These are phyloP conservation scores for Tulasnella sp. DNA, from an alignment of 768 basidiomycete species.

Conservation along the genomic window DNA sequence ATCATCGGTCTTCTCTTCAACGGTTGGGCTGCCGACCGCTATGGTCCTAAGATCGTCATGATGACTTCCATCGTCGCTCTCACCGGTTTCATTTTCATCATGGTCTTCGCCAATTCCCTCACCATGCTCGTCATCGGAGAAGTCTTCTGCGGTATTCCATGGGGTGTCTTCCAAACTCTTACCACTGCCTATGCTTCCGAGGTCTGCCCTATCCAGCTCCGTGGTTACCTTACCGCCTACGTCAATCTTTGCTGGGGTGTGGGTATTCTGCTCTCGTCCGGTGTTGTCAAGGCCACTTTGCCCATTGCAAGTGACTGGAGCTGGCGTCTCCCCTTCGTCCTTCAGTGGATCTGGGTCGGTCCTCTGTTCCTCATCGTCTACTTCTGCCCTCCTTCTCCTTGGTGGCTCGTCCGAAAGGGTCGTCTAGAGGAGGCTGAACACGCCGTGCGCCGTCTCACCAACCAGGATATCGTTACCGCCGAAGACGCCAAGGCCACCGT, in stretches of 20 bases:
- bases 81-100: slow-evolving; percentile 20
- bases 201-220: slow-evolving; percentile 24
- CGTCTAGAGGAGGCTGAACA: slow-evolving; percentile 24
- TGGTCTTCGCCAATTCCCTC: slow-evolving; percentile 20
- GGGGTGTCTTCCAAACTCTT: slow-evolving; percentile 25
- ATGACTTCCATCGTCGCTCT: slow-evolving; percentile 19
- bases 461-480: slow-evolving; percentile 15
- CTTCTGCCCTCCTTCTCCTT: slow-evolving; percentile 22
- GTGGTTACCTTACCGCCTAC: slow-evolving; percentile 23
- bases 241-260: slow-evolving; percentile 27
- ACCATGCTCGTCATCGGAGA: slow-evolving; percentile 18
- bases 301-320: slow-evolving; percentile 19
- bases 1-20: slow-evolving; percentile 26
- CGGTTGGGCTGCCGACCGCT: slow-evolving; percentile 26
- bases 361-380: slow-evolving; percentile 23
- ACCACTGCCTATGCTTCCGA: slow-evolving; percentile 27
- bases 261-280: slow-evolving; percentile 20
- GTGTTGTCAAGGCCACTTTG: slow-evolving; percentile 20
- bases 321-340: slow-evolving; percentile 18
- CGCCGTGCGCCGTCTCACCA: slow-evolving; percentile 18
- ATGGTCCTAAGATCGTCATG: slow-evolving; percentile 26
- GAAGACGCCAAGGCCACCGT: slow-evolving; percentile 25
- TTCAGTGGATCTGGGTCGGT: slow-evolving; percentile 27
- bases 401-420: slow-evolving; percentile 26
- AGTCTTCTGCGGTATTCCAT: slow-evolving; percentile 25